A percentile compares a stretch with the other conserved stretches of the same genome.
phyloP scores from a whole-genome alignment of 345 rosid species.

The Brassica juncea region DNA sequence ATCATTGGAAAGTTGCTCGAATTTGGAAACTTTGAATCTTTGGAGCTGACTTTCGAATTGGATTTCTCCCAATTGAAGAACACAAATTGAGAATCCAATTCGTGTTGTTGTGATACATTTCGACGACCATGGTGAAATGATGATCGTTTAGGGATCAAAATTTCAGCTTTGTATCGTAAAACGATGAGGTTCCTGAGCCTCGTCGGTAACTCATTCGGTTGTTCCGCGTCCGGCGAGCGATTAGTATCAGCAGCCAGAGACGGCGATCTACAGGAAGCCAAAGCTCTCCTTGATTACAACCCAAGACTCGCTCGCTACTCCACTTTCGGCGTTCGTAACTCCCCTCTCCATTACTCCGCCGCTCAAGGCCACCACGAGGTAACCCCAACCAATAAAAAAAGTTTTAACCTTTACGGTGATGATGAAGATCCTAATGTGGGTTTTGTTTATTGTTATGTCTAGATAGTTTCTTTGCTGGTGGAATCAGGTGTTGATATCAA shows the following conservation, averaged over 20 bases:
- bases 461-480: slow-evolving; percentile 55
- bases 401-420: too few species aligned
- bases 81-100: too few species aligned
- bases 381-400: background rate
- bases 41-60: too few species aligned
- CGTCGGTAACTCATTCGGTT: slow-evolving; percentile 93
- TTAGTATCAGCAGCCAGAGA: slow-evolving; percentile 97
- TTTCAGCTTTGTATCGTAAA: slow-evolving; percentile 20
- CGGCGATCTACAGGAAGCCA: slow-evolving; percentile 96
- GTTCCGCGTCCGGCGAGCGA: slow-evolving; percentile 84
- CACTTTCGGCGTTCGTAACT: slow-evolving; percentile 92
- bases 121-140: too few species aligned
- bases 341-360: slow-evolving; percentile 96
- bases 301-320: slow-evolving; percentile 93
- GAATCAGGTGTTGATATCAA: slow-evolving; percentile 98
- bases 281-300: slow-evolving; percentile 86
- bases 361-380: slow-evolving; percentile 99
- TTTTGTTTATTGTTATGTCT: background rate
- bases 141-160: background rate
- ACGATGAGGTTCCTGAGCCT: slow-evolving; percentile 79
- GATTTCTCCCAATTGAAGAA: too few species aligned
- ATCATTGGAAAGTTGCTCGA: too few species aligned
- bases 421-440: background rate
- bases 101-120: too few species aligned
- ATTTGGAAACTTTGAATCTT: too few species aligned